Conservation (phyloP, 208 protist genomes). For the Wallacemonas sp. region DNA sequence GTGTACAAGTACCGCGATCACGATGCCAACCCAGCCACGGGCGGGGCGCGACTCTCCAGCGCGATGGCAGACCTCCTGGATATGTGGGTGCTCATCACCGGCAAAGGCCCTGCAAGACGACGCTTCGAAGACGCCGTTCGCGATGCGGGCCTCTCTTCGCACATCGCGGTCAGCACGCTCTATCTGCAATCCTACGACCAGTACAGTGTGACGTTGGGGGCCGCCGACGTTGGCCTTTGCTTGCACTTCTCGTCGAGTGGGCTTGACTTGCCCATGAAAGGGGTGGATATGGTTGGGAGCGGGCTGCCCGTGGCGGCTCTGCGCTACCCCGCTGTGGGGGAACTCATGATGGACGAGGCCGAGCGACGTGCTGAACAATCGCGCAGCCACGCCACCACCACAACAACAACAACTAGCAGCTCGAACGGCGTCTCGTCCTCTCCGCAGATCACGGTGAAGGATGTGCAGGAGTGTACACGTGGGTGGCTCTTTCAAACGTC, state of each 20-base stretch:
- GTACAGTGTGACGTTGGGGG: slow-evolving; percentile 92
- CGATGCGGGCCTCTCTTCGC: slow-evolving; percentile 47
- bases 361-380: slow-evolving; percentile 1
- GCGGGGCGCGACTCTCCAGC: not conserved
- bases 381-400: not conserved
- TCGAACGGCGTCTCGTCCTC: not conserved
- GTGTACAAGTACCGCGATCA: slow-evolving; percentile 8
- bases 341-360: slow-evolving; percentile 70
- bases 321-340: slow-evolving; percentile 81
- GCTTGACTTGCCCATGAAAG: slow-evolving; percentile 98
- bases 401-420: not conserved
- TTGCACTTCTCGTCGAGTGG: slow-evolving; percentile 95
- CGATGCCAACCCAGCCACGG: not conserved
- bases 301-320: slow-evolving; percentile 92
- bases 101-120: slow-evolving; percentile 55
- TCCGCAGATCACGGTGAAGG: not conserved
- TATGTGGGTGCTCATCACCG: slow-evolving; percentile 84
- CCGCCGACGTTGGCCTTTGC: slow-evolving; percentile 94
- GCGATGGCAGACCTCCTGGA: slow-evolving; percentile 16
- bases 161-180: slow-evolving; percentile 79
- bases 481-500: slow-evolving; percentile 68
- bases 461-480: slow-evolving; percentile 43
- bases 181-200: slow-evolving; percentile 93
- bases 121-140: slow-evolving; percentile 70
- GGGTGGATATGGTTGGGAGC: slow-evolving; percentile 96